Percentiles rank a stretch among this genome's conserved stretches.
Evolutionary conservation across 2,329 filamentous ascomycete species (phyloP).

Genomic region (Hypoxylon sp.): DNA sequence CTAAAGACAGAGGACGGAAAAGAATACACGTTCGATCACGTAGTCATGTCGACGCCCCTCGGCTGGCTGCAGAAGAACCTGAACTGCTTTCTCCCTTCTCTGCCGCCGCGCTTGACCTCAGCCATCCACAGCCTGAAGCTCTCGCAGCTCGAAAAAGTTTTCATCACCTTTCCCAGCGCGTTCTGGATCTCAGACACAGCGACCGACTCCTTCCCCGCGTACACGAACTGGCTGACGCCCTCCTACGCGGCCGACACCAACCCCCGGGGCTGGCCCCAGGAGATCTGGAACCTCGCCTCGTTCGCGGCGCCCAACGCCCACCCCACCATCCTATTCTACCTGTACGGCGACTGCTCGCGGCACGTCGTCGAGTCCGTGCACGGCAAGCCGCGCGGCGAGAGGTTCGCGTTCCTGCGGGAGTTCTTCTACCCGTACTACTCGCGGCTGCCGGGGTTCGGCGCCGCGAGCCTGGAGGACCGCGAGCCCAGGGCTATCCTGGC

Average conservation of each 20-base stretch:
- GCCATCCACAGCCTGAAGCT: conserved; percentile 56
- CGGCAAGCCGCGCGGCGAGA: conserved; percentile 26
- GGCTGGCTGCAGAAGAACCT: conserved; percentile 65
- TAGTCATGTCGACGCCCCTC: conserved; percentile 64
- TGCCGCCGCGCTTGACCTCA: conserved; percentile 55
- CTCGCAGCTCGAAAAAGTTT: conserved; percentile 47
- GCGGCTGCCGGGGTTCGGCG: conserved; percentile 67
- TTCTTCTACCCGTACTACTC: conserved; percentile 76
- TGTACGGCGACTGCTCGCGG: conserved; percentile 42
- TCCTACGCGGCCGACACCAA: conserved; percentile 38
- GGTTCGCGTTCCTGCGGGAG: conserved; percentile 46
- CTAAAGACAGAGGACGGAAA: conserved; percentile 55
- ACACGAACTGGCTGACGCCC: conserved; percentile 39
- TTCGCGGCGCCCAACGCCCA: conserved; percentile 36
- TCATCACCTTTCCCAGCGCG: conserved; percentile 45
- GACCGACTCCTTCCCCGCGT: conserved; percentile 35
- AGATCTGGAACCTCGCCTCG: conserved; percentile 43
- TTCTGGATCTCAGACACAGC: conserved; percentile 42
- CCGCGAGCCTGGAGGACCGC: conserved; percentile 59
- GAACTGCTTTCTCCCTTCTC: conserved; percentile 56
- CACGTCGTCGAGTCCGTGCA: conserved; percentile 40
- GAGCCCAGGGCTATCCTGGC: conserved; percentile 66
- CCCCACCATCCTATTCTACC: conserved; percentile 41
- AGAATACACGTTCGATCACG: conserved; percentile 59
- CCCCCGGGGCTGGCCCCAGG: conserved; percentile 38